phyloP scores from a whole-genome alignment of 140 eudicot genomes.

The Oenanthe javanica region DNA sequence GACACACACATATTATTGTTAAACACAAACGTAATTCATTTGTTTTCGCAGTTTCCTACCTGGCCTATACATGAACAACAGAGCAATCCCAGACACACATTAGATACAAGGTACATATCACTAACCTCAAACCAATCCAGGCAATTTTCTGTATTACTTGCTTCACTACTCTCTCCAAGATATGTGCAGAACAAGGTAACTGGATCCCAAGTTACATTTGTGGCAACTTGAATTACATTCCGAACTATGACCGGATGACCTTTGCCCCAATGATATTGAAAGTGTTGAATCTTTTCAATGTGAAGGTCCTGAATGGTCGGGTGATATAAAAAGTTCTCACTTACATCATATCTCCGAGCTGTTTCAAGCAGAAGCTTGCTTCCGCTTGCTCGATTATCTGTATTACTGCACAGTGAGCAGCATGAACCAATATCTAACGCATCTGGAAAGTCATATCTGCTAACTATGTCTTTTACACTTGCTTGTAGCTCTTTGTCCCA shows the following conservation, averaged over 20 bases:
- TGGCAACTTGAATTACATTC: constrained; percentile 36
- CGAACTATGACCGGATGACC: constrained; percentile 83
- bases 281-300: constrained; percentile 54
- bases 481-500: constrained; percentile 69
- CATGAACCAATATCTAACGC: constrained; percentile 28
- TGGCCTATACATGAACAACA: background rate
- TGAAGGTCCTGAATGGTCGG: constrained; percentile 42
- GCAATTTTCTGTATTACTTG: constrained; percentile 29
- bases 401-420: constrained; percentile 46
- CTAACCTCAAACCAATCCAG: constrained; percentile 81
- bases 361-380: constrained; percentile 22
- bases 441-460: constrained; percentile 30
- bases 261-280: constrained; percentile 77
- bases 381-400: constrained; percentile 23
- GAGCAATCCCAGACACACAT: background rate
- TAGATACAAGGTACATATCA: background rate
- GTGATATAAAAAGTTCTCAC: constrained; percentile 43
- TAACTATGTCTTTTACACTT: constrained; percentile 41
- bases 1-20: background rate
- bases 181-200: constrained; percentile 52
- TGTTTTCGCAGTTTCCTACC: background rate
- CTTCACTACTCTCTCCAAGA: constrained; percentile 42
- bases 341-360: constrained; percentile 21
- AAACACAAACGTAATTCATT: no score
- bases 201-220: constrained; percentile 77